phyloP scores from a whole-genome alignment of 345 rosid genomes.

The Citrus glauca region DNA sequence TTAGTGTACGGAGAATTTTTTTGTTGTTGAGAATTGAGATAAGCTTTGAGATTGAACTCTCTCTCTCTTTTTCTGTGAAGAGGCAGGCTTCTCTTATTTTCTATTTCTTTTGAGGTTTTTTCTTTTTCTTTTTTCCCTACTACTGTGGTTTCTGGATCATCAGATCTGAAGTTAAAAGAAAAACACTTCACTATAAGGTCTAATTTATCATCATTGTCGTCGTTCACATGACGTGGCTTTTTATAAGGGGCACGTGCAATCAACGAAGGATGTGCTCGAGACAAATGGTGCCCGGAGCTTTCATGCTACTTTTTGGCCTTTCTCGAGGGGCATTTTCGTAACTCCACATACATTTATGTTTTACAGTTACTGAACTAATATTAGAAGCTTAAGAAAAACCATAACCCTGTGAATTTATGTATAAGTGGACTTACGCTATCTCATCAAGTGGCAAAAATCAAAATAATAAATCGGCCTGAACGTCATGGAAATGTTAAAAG shows the following conservation, averaged over 20 bases:
- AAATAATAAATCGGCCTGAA: too few species aligned
- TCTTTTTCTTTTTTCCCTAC: neutral
- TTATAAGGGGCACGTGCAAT: slow-evolving; percentile 41
- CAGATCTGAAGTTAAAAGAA: slow-evolving; percentile 24
- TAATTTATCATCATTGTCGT: slow-evolving; percentile 11
- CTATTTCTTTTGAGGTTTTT: neutral
- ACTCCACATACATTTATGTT: neutral
- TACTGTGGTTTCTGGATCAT: slow-evolving; percentile 12
- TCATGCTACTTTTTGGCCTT: slow-evolving; percentile 4
- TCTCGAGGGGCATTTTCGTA: neutral
- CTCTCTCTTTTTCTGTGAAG: neutral
- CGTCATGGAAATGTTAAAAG: too few species aligned
- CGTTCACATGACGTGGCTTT: slow-evolving; percentile 31
- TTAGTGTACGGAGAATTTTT: slow-evolving; percentile 17
- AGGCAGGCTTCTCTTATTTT: neutral
- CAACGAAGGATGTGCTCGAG: slow-evolving; percentile 14
- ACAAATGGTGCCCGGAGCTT: slow-evolving; percentile 29
- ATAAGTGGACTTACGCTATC: too few species aligned
- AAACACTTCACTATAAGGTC: neutral
- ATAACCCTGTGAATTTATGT: too few species aligned
- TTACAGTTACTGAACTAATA: too few species aligned
- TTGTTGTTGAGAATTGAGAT: slow-evolving; percentile 13
- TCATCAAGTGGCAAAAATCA: too few species aligned
- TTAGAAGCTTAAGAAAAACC: too few species aligned
- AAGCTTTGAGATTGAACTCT: neutral